Evolutionary conservation across 306 rosid species (phyloP), one percentile per base, ranked within the genome.

Genomic region (Gastrolobium bilobum): DNA sequence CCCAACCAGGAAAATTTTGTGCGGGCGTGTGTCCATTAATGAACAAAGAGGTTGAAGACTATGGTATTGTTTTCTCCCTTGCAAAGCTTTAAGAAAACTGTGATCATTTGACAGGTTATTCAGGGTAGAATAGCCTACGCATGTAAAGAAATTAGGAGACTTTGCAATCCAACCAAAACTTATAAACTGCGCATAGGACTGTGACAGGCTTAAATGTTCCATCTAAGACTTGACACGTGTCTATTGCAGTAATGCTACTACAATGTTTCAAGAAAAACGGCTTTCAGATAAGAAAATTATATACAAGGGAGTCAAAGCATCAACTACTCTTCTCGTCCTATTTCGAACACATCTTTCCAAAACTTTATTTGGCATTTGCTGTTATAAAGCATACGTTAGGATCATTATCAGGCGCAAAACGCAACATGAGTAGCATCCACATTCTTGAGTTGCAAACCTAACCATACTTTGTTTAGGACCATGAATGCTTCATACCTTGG

Each of bases 401-500:
- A 69, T 11, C n/a, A 64, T 46, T 46, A 57, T 42, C 76, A 37
- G 62, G 48, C 40, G 71, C 65, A 37, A 64, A 64, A 66, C 33
- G 69, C 30, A 60, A 42, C 39, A 68, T 33, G 14, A 37, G 57
- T 76, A 72, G 60, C 52, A 50, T 43, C 35, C 20, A 33, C 8
- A 82, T 65, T 70, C 66, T 68, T 43, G 54, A 0, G 72, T 54
- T 65, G 63, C 13, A 69, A 81, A 78, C 46, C 56, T 59, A 39
- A 59, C 31, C 71, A 20, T 80, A 54, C 69, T 73, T 71, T 38
- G 76, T 33, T 73, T 44, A 48, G 79, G 57, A 71, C 5, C 43
- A 80, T 2, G 58, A 53, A 59, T 79, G 71, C 38, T 66, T 53
- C 84, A 53, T 91, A 93, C 99, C 99, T 95, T 95, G 57, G 88